These are phyloP conservation scores for Tricholoma sp. DNA, from an alignment of 768 basidiomycete species.

Conservation along the genomic window DNA sequence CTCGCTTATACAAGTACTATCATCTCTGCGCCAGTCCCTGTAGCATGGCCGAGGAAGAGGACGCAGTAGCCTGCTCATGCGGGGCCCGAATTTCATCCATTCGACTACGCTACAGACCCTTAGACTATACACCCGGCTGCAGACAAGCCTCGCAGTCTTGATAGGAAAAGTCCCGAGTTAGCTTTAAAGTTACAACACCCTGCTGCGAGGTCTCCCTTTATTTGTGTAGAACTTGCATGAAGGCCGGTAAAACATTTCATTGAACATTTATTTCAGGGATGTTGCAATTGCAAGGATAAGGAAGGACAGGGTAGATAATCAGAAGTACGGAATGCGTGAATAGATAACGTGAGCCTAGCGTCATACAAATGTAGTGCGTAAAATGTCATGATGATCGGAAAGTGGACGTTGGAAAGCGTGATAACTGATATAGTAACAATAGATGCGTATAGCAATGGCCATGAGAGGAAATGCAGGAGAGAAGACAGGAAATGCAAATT, in stretches of 20 bases:
- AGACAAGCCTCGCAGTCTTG: too few relatives aligned
- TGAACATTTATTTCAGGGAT: neutral
- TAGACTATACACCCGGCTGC: too few relatives aligned
- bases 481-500: constrained; percentile 1
- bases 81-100: too few relatives aligned
- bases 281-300: neutral
- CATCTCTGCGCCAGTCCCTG: too few relatives aligned
- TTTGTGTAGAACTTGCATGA: too few relatives aligned
- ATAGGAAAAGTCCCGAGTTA: too few relatives aligned
- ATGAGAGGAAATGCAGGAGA: neutral
- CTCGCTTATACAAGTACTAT: too few relatives aligned
- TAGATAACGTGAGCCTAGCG: neutral
- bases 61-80: too few relatives aligned
- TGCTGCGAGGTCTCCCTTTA: too few relatives aligned
- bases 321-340: neutral
- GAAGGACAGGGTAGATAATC: neutral
- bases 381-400: neutral
- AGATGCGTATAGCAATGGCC: neutral
- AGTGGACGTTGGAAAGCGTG: neutral
- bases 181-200: too few relatives aligned
- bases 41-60: too few relatives aligned
- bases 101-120: too few relatives aligned
- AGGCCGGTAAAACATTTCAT: neutral
- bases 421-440: neutral
- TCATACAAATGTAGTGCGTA: neutral